Percentiles rank a stretch among this genome's conserved stretches.
Evolutionary conservation across 768 basidiomycete genomes (phyloP).

Genomic region (Lanmaoa rubissima): DNA sequence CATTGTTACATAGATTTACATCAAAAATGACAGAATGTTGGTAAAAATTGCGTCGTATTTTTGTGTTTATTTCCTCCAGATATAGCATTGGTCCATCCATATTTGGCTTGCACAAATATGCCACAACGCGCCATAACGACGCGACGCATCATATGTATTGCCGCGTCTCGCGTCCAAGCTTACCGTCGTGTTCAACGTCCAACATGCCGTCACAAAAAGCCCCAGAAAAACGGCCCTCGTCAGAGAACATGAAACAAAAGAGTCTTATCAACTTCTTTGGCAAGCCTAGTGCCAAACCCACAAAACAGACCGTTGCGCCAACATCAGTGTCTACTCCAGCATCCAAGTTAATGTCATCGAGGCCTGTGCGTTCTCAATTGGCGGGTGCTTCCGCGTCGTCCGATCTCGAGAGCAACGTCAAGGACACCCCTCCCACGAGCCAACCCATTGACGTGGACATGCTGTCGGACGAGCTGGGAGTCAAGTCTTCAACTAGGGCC

Average conservation of each 20-base stretch:
- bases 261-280: slow-evolving; percentile 69
- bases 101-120: slow-evolving; percentile 15
- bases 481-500: slow-evolving; percentile 36
- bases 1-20: background rate
- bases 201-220: slow-evolving; percentile 17
- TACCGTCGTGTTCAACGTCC: slow-evolving; percentile 7
- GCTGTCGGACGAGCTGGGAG: slow-evolving; percentile 46
- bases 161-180: background rate
- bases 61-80: background rate
- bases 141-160: background rate
- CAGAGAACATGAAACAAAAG: slow-evolving; percentile 63
- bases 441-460: slow-evolving; percentile 78
- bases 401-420: slow-evolving; percentile 45
- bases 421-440: slow-evolving; percentile 73
- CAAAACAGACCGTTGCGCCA: slow-evolving; percentile 31
- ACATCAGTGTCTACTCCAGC: slow-evolving; percentile 28
- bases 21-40: background rate
- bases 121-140: slow-evolving; percentile 17
- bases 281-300: slow-evolving; percentile 30
- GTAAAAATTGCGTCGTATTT: background rate
- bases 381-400: slow-evolving; percentile 43
- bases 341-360: slow-evolving; percentile 32
- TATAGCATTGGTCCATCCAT: background rate
- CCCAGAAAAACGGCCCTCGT: slow-evolving; percentile 37
- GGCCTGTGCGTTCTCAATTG: slow-evolving; percentile 38